These are phyloP conservation scores for Eucalyptus dawsonii DNA, from an alignment of 345 rosid genomes.

Conservation along the genomic window DNA sequence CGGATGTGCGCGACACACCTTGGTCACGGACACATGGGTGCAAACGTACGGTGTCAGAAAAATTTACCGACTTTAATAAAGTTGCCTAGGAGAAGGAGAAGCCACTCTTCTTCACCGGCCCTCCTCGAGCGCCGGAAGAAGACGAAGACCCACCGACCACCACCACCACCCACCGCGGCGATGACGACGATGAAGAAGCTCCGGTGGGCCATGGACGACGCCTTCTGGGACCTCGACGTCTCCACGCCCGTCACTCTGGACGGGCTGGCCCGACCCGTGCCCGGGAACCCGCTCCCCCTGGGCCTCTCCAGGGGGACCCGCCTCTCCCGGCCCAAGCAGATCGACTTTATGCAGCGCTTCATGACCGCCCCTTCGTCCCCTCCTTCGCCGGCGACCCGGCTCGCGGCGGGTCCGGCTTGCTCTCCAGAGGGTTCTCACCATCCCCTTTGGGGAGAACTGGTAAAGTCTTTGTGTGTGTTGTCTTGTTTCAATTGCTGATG, in stretches of 20 bases:
- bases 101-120: neutral
- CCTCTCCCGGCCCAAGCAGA: slow-evolving; percentile 66
- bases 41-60: neutral
- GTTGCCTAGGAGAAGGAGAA: neutral
- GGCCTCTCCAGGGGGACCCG: slow-evolving; percentile 71
- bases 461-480: neutral
- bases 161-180: neutral
- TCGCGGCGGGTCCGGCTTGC: slow-evolving; percentile 11
- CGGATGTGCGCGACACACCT: neutral
- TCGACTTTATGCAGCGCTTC: slow-evolving; percentile 86
- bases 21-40: neutral
- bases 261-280: slow-evolving; percentile 54
- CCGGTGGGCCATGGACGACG: slow-evolving; percentile 77
- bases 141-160: neutral
- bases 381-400: slow-evolving; percentile 31
- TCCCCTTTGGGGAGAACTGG: slow-evolving; percentile 62
- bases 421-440: slow-evolving; percentile 52
- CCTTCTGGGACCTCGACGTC: slow-evolving; percentile 67
- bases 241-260: slow-evolving; percentile 77
- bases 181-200: slow-evolving; percentile 49
- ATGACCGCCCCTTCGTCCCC: slow-evolving; percentile 58
- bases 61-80: neutral
- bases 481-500: neutral
- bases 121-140: neutral
- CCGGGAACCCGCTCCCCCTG: slow-evolving; percentile 53